A percentile compares a stretch with the other conserved stretches of the same genome.
Evolutionary conservation across 352 stramenopile species (phyloP).

Genomic region (Phytophthora nicotianae): DNA sequence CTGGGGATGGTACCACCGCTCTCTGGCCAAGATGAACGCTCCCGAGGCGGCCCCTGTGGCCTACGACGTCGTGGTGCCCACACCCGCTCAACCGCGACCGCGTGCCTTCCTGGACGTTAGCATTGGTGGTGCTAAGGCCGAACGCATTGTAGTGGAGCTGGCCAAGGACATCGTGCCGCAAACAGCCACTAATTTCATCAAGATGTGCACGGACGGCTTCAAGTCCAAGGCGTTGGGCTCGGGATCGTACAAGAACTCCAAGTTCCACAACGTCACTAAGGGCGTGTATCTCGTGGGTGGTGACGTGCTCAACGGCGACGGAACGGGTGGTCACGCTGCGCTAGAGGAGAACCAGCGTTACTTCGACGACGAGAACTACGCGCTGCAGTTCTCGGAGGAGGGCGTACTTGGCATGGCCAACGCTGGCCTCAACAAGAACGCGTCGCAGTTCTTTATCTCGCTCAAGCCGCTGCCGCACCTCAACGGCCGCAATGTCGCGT

Average conservation of each 20-base stretch:
- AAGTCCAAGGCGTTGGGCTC: conserved; percentile 57
- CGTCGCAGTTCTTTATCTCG: conserved; percentile 99
- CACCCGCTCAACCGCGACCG: conserved; percentile 57
- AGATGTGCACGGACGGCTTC: conserved; percentile 76
- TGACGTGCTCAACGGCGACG: conserved; percentile 76
- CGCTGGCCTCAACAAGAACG: conserved; percentile 97
- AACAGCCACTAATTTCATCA: conserved; percentile 79
- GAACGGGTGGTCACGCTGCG: conserved; percentile 78
- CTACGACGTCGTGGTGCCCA: conserved; percentile 74
- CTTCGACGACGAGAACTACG: conserved; percentile 90
- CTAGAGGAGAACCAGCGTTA: conserved; percentile 69
- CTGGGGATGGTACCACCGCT: conserved; percentile 86
- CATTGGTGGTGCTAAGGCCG: conserved; percentile 75
- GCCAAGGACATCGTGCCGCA: conserved; percentile 83
- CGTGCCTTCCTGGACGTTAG: conserved; percentile 84
- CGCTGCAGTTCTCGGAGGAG: conserved; percentile 84
- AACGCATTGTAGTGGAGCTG: conserved; percentile 84
- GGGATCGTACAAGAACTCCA: conserved; percentile 84
- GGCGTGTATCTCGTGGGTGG: conserved; percentile 75
- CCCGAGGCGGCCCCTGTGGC: conserved; percentile 50
- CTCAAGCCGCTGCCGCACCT: conserved; percentile 81
- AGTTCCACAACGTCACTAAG: conserved; percentile 89
- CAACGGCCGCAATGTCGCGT: conserved; percentile 88
- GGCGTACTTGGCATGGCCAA: conserved; percentile 97
- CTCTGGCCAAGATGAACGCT: conserved; percentile 85